Conservation (phyloP, 805 yeast genomes). For the Candida xiaguanensis region DNA sequence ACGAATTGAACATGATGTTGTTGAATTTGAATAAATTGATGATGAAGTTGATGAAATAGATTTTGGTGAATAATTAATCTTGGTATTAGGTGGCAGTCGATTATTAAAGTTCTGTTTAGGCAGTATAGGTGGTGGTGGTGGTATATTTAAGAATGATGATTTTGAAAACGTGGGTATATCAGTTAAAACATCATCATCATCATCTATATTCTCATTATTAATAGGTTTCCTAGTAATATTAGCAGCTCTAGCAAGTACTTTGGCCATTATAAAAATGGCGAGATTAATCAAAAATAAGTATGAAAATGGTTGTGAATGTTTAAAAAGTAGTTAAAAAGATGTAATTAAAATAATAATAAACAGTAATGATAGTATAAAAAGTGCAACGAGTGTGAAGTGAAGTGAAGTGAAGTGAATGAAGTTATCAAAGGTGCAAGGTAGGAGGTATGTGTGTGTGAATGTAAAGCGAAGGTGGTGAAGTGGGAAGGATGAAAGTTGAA, state of each 20-base stretch:
- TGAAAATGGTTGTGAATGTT: too few species aligned
- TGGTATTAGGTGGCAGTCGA: neutral
- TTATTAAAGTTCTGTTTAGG: neutral
- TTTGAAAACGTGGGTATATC: neutral
- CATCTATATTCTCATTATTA: neutral
- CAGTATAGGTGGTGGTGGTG: constrained; percentile 7
- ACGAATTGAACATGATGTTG: constrained; percentile 5
- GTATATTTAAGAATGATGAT: neutral
- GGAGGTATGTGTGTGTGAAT: too few species aligned
- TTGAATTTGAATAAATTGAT: constrained; percentile 4
- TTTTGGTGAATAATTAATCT: constrained; percentile 1
- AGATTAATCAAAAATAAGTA: too few species aligned
- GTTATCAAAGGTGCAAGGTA: too few species aligned
- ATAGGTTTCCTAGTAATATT: constrained; percentile 13
- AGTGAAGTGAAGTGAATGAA: too few species aligned
- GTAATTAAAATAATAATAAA: too few species aligned
- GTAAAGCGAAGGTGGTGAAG: too few species aligned
- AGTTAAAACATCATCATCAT: neutral
- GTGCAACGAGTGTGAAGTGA: too few species aligned
- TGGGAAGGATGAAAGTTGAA: too few species aligned
- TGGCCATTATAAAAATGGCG: constrained; percentile 12
- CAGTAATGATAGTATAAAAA: too few species aligned
- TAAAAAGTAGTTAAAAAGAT: too few species aligned
- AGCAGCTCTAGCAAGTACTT: constrained; percentile 17
- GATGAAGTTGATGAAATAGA: constrained; percentile 1